phyloP scores from a whole-genome alignment of 208 protist species.

The Leishmania turanica region DNA sequence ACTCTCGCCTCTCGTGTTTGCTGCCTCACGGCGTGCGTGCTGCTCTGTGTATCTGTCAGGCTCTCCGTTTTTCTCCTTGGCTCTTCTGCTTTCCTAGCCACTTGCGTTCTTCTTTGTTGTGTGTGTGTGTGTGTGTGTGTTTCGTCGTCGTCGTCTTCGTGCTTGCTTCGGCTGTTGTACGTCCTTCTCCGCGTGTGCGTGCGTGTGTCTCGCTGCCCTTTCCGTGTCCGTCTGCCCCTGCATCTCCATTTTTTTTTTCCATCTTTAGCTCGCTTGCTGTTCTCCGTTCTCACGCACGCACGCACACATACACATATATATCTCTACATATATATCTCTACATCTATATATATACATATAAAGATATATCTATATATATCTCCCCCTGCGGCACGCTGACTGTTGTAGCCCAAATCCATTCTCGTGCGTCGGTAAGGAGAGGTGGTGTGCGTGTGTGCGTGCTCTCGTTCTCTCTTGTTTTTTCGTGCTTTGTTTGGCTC shows the following conservation, averaged over 20 bases:
- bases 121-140: not conserved
- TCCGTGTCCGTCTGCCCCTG: not conserved
- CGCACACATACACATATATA: not conserved
- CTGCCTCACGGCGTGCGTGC: not conserved
- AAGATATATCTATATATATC: no score
- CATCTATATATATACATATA: not conserved
- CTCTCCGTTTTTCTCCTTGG: not conserved
- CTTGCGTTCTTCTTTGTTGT: not conserved
- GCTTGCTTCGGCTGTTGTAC: conserved; percentile 8
- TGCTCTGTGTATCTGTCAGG: not conserved
- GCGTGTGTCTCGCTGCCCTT: not conserved
- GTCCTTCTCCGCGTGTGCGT: conserved; percentile 9
- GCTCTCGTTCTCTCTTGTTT: not conserved
- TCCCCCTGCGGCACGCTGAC: not conserved
- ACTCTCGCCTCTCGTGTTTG: not conserved
- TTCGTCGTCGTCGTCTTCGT: not conserved
- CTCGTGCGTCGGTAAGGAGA: not conserved
- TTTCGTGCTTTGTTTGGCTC: not conserved
- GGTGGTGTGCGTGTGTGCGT: not conserved
- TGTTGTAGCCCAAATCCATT: not conserved
- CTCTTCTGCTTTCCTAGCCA: not conserved
- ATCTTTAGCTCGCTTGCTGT: not conserved
- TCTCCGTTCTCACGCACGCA: not conserved
- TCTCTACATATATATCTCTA: no score
- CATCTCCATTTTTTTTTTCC: no score